Evolutionary conservation across 2,329 filamentous ascomycete genomes (phyloP), one percentile per base, ranked within the genome.

Genomic region (Calycina marina): DNA sequence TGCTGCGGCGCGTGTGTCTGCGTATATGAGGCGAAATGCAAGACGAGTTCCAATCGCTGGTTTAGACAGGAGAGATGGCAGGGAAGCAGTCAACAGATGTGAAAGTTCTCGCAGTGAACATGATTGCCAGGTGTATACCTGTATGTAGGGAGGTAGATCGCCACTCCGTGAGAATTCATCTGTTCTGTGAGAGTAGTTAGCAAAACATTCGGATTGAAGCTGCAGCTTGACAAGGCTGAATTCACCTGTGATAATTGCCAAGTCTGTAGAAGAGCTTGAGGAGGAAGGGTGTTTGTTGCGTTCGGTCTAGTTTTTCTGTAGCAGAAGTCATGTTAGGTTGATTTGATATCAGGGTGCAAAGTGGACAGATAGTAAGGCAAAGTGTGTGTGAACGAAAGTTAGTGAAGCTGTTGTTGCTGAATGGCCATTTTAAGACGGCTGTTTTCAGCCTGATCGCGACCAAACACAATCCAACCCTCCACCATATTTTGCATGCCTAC

Each of bases 1-100:
- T 39, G 43, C 5, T 42, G 40, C 39, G 38, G 30, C 50, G 41
- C 34, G 51, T 41, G 35, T 51, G 55, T 93, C 84, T 2, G 81
- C 79, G 52, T 80, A 93, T 33, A 94, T 72, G 12, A 93, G 69
- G 29, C 86, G 78, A 58, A 90, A 96, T 39, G 73, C 75, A n/a
- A 94, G 66, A 33, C 88, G 74, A 6, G 85, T 88, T 39, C 88
- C 86, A 25, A 85, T 67, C 5, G 77, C 70, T 1, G 81, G 81
- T 22, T 67, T 62, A 1, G 85, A 83, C 3, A 93, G 67, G 13
- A 84, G 59, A 2, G 63, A 58, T 0, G 81, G 78, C 1, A 82
- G 63, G 1, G 77, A 67, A 31, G 71, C 69, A 16, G 73, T 71
- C 35, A 96, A 68, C 33, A 88, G 75, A 35, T 81, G 72, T 14